Evolutionary conservation across 352 stramenopile genomes (phyloP), one percentile per base, ranked within the genome.

Genomic region (Phytophthora meadii): DNA sequence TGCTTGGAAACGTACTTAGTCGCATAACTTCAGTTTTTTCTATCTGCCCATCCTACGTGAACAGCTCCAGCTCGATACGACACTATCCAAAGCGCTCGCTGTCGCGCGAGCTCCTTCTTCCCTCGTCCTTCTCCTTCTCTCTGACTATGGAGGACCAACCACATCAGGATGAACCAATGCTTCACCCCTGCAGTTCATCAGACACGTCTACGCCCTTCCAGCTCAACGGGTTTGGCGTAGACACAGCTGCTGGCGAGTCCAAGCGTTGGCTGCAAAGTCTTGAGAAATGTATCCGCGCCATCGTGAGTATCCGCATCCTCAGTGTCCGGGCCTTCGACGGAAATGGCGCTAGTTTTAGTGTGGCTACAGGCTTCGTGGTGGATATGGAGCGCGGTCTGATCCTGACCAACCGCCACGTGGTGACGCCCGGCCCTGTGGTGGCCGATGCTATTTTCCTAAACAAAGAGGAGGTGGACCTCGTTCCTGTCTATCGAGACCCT

Each of bases 371-470:
- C 22, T 98, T 98, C 52, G 88, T 98, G 4, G 93, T 98, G 48
- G 92, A 97, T 72, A 82, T 90, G 65, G 70, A 82, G 61, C 80
- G 86, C 10, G 92, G 93, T 5, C 72, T 98, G 46, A 92, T 98
- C 61, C 74, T 98, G 44, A 98, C 92, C 17, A 98, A 98, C 66
- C 89, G 93, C 52, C 93, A 98, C 74, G 93, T 98, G 19, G 85
- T 97, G 40, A 97, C 89, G 12, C 85, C 87, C 24, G 92, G 90
- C 1, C 93, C 93, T 0, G 84, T 96, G 2, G 80, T 93, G 15
- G 89, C 89, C 15, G 90, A 98, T 55, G 90, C 90, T n/a, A 94
- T 97, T 54, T 98, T 98, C 61, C 76, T 96, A 36, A 98, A 97
- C 70, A 98, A 98, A 70, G 93, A 98, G 66, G 91, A 98, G 54